Evolutionary conservation across 805 yeast genomes (phyloP), one percentile per base, ranked within the genome.

Genomic region (Vanderwaltozyma tropicalis): DNA sequence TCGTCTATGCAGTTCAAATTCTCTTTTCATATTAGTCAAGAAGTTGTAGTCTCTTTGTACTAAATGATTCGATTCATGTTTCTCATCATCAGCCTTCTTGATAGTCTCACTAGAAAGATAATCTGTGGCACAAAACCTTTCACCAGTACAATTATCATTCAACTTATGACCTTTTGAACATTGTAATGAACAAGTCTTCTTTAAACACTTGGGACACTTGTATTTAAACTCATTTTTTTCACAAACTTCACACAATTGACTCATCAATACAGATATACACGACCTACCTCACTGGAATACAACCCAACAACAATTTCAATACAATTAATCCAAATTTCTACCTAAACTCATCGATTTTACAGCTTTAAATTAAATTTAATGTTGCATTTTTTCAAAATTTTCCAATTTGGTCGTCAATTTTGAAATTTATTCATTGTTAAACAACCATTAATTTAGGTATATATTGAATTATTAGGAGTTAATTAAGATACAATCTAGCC

Each of bases 41-140:
- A 83, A 84, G 52, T 84, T 80, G 57, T 86, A 88, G 55, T 88
- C 96, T 43, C 96, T 61, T 52, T 87, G 86, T 6, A 87, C 72
- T 32, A 64, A 44, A 11, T 51, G 33, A 27, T 65, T 57, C 17
- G 55, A 56, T 26, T 76, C 73, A 5, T 57, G 47, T 8, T 61
- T 59, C 19, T 62, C 61, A 7, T 58, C 62, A 38, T 61, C 59
- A 17, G 52, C 59, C 20, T 40, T 38, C 34, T 46, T 59, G 41
- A 86, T 57, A 2, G 68, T 68, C 4, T 58, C 56, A 36, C 71
- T 66, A 1, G 75, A 49, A 1, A 82, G 61, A 51, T 76, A 85
- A 32, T 62, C 62, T 1, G 85, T 67, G 12, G 72, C 73, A 50
- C 81, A 85, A 25, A 47, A 42, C 17, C 76, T 69, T 15, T 50